A percentile compares a stretch with the other conserved stretches of the same genome.
These are phyloP conservation scores for Cyclocybe cylindracea DNA, from an alignment of 768 basidiomycete genomes.

Conservation along the genomic window DNA sequence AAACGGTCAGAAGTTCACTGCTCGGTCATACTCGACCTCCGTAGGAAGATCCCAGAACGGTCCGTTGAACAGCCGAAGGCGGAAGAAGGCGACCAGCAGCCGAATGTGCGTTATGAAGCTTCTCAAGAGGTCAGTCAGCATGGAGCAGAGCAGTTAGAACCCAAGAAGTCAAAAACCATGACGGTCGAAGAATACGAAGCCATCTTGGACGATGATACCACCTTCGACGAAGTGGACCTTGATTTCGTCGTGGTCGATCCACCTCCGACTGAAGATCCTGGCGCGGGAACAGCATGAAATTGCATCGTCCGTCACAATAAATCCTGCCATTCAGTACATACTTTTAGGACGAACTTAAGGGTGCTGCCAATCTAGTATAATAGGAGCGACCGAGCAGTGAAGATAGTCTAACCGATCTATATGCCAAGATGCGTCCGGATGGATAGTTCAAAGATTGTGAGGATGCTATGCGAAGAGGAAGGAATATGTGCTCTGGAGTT, in stretches of 20 bases:
- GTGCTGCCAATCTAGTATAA: constrained; percentile 6
- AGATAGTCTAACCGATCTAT: constrained; percentile 18
- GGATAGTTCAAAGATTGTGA: constrained; percentile 1
- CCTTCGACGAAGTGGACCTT: constrained; percentile 48
- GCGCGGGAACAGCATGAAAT: not conserved
- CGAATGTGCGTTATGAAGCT: not conserved
- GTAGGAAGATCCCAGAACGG: constrained; percentile 28
- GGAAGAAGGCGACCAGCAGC: not conserved
- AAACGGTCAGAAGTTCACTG: constrained; percentile 75
- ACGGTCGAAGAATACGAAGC: constrained; percentile 57
- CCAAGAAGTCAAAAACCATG: constrained; percentile 42
- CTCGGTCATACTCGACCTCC: constrained; percentile 62
- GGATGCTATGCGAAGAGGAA: not conserved
- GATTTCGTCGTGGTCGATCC: constrained; percentile 15
- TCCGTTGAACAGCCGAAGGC: not conserved
- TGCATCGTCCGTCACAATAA: constrained; percentile 7
- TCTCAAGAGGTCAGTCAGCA: constrained; percentile 2
- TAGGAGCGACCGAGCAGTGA: constrained; percentile 7
- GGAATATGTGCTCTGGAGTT: constrained; percentile 8
- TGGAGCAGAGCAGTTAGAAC: constrained; percentile 23
- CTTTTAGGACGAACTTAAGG: constrained; percentile 14
- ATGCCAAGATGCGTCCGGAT: constrained; percentile 17
- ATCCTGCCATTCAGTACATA: constrained; percentile 13
- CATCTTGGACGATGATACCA: constrained; percentile 44
- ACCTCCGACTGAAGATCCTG: too few relatives aligned